A percentile compares a stretch with the other conserved stretches of the same genome.
Conservation (phyloP, 139 green algal genomes). For the Chlorella sp. region DNA sequence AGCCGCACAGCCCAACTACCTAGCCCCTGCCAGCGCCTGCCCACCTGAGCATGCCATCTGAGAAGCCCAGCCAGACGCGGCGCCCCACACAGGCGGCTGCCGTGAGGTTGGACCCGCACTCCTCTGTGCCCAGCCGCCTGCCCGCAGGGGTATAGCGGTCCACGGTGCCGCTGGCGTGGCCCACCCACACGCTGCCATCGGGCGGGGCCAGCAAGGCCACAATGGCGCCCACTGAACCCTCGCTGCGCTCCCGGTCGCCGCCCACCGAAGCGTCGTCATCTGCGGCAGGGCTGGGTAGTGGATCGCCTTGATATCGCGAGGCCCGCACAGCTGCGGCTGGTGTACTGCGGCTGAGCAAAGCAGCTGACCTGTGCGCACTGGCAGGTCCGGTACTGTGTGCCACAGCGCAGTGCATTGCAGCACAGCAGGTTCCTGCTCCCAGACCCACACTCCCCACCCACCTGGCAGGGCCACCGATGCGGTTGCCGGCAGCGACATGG, state of each 20-base stretch:
- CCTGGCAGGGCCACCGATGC: neutral
- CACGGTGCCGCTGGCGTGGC: constrained; percentile 65
- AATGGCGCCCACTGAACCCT: neutral
- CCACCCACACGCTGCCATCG: constrained; percentile 65
- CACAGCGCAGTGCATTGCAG: too few species aligned
- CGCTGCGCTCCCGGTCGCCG: neutral
- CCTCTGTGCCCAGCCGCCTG: constrained; percentile 51
- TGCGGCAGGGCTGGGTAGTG: too few species aligned
- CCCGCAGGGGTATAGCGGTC: constrained; percentile 68
- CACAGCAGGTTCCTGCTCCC: too few species aligned
- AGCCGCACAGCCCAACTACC: neutral
- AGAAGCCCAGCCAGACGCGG: constrained; percentile 72
- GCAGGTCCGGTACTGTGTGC: too few species aligned
- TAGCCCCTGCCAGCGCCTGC: neutral
- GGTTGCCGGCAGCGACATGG: neutral
- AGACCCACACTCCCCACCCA: too few species aligned
- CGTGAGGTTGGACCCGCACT: constrained; percentile 44
- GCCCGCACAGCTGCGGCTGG: too few species aligned
- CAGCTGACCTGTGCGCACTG: too few species aligned
- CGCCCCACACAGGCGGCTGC: constrained; percentile 47
- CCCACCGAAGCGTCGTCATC: neutral
- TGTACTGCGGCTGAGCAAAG: too few species aligned
- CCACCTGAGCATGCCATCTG: constrained; percentile 56
- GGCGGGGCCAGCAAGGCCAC: constrained; percentile 46
- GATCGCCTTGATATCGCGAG: too few species aligned